A percentile compares a stretch with the other conserved stretches of the same genome.
Evolutionary conservation across 2,329 filamentous ascomycete genomes (phyloP).

Genomic region (Bisporella sp.): DNA sequence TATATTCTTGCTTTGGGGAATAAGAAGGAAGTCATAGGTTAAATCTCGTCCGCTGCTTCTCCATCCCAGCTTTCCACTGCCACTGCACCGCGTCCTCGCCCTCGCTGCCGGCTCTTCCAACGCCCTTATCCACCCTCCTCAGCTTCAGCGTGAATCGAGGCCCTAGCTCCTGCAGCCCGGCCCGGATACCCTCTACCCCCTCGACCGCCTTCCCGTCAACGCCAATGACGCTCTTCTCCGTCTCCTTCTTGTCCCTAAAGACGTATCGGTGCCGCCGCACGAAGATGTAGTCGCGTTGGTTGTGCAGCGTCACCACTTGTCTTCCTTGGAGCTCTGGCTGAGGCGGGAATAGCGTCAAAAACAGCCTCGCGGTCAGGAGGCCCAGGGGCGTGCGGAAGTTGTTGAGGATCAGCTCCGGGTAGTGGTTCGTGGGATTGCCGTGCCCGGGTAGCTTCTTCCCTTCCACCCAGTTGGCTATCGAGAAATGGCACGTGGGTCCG

Average conservation of each 20-base stretch:
- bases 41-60: constrained; percentile 90
- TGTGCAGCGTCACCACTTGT: constrained; percentile 88
- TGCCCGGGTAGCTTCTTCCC: constrained; percentile 84
- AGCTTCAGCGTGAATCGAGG: constrained; percentile 82
- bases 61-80: constrained; percentile 95
- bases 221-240: constrained; percentile 79
- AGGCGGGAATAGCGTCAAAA: constrained; percentile 72
- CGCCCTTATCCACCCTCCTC: constrained; percentile 82
- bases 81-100: constrained; percentile 50
- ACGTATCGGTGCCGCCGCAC: constrained; percentile 84
- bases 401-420: constrained; percentile 84
- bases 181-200: constrained; percentile 78
- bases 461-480: constrained; percentile 83
- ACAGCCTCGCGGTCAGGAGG: constrained; percentile 77
- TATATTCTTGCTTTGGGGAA: too few species aligned
- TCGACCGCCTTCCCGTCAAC: constrained; percentile 77
- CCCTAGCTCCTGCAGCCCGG: constrained; percentile 85
- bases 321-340: constrained; percentile 78
- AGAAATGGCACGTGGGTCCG: constrained; percentile 91
- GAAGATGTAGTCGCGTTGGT: constrained; percentile 95
- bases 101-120: constrained; percentile 60
- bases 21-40: constrained; percentile 54
- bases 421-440: constrained; percentile 80
- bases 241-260: constrained; percentile 80
- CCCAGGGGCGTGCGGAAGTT: constrained; percentile 93